Evolutionary conservation across 306 rosid species (phyloP).

Genomic region (Inga leiocalycina): DNA sequence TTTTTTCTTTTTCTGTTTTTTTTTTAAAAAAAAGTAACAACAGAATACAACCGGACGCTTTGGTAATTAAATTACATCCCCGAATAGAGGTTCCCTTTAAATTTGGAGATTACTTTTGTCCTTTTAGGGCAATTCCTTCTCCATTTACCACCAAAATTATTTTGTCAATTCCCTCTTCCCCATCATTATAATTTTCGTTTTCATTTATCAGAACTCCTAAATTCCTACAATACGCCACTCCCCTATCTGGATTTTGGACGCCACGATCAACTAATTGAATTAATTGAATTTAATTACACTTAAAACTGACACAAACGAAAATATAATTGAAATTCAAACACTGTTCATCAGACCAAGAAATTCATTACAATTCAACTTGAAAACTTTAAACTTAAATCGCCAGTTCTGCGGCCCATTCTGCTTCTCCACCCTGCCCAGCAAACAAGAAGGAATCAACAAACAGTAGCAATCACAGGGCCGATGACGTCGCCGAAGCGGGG

Average conservation of each 20-base stretch:
- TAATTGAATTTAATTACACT: background rate
- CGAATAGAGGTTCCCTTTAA: background rate
- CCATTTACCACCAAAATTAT: background rate
- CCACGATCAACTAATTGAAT: background rate
- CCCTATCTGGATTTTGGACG: background rate
- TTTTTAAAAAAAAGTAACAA: background rate
- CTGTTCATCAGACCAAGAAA: background rate
- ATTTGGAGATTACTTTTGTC: background rate
- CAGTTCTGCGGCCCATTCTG: background rate
- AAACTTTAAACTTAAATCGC: background rate
- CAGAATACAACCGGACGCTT: background rate
- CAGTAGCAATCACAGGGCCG: background rate
- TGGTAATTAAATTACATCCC: background rate
- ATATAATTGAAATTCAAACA: conserved; percentile 5
- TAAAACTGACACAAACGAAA: background rate
- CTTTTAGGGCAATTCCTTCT: too few species aligned
- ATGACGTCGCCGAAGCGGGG: background rate
- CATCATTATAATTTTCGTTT: background rate
- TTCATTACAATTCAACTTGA: background rate
- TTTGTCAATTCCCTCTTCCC: background rate
- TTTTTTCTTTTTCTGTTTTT: too few species aligned
- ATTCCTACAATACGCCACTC: background rate
- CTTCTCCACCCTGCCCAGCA: background rate
- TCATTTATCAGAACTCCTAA: too few species aligned
- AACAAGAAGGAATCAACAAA: background rate